A percentile compares a stretch with the other conserved stretches of the same genome.
phyloP scores from a whole-genome alignment of 768 basidiomycete species.

The Tulasnella sp. region DNA sequence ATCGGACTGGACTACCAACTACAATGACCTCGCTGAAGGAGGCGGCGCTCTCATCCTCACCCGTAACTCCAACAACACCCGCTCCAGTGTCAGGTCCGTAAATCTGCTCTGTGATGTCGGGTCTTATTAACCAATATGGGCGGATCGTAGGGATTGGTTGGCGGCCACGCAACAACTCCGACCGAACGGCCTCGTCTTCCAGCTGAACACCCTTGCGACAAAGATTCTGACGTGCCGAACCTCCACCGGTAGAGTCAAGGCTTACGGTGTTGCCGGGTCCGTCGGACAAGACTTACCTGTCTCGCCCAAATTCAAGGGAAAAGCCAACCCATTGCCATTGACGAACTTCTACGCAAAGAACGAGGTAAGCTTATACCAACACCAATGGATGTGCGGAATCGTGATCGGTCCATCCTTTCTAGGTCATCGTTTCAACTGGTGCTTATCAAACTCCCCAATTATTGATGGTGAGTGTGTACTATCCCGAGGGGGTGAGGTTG shows the following conservation, averaged over 20 bases:
- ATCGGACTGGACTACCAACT: background rate
- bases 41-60: constrained; percentile 3
- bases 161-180: background rate
- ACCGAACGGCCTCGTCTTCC: constrained; percentile 1
- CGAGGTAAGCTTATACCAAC: background rate
- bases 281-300: background rate
- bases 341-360: constrained; percentile 11
- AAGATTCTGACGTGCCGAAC: constrained; percentile 10
- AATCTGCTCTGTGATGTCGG: background rate
- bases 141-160: background rate
- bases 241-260: background rate
- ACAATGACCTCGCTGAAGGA: constrained; percentile 9
- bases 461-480: constrained; percentile 4
- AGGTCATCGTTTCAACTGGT: constrained; percentile 18
- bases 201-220: constrained; percentile 3
- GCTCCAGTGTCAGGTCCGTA: background rate
- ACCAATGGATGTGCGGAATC: background rate
- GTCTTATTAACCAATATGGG: background rate
- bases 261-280: constrained; percentile 4
- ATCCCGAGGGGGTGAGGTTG: background rate
- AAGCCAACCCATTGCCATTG: background rate
- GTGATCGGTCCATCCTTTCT: background rate
- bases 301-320: constrained; percentile 5
- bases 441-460: constrained; percentile 12
- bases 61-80: constrained; percentile 5